A percentile compares a stretch with the other conserved stretches of the same genome.
Conservation (phyloP, 768 basidiomycete species). For the Pholiota molesta region DNA sequence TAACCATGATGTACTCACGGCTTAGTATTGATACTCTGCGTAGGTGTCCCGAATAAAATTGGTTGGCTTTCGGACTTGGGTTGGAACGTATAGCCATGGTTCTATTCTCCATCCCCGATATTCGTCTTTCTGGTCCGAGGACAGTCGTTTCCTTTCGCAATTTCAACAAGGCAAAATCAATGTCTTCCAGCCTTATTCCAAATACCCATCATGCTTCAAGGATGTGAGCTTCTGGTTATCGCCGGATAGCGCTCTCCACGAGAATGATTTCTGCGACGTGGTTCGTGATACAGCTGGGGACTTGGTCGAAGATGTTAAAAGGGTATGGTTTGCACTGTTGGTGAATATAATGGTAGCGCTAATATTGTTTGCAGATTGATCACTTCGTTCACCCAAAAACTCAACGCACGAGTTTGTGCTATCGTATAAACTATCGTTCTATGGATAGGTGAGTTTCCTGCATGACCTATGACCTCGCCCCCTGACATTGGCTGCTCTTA, state of each 20-base stretch:
- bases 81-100: conserved; percentile 98
- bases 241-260: conserved; percentile 62
- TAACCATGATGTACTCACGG: conserved; percentile 11
- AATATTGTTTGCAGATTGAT: conserved; percentile 67
- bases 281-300: conserved; percentile 94
- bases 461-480: not conserved
- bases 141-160: conserved; percentile 85
- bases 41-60: conserved; percentile 80
- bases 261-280: conserved; percentile 96
- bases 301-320: conserved; percentile 85
- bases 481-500: conserved; percentile 29
- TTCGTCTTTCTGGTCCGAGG: conserved; percentile 97
- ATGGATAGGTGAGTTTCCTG: conserved; percentile 81
- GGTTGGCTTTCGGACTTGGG: conserved; percentile 98
- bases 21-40: not conserved
- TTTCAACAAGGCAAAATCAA: conserved; percentile 78
- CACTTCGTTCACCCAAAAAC: conserved; percentile 90
- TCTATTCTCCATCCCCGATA: conserved; percentile 95
- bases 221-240: conserved; percentile 95
- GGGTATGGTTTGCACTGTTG: conserved; percentile 49
- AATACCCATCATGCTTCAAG: conserved; percentile 91
- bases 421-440: conserved; percentile 91
- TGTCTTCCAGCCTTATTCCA: conserved; percentile 89
- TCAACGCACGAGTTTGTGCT: conserved; percentile 76
- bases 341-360: conserved; percentile 14